These are phyloP conservation scores for Aspergillus steynii DNA, from an alignment of 495 filamentous ascomycete species.

Conservation along the genomic window DNA sequence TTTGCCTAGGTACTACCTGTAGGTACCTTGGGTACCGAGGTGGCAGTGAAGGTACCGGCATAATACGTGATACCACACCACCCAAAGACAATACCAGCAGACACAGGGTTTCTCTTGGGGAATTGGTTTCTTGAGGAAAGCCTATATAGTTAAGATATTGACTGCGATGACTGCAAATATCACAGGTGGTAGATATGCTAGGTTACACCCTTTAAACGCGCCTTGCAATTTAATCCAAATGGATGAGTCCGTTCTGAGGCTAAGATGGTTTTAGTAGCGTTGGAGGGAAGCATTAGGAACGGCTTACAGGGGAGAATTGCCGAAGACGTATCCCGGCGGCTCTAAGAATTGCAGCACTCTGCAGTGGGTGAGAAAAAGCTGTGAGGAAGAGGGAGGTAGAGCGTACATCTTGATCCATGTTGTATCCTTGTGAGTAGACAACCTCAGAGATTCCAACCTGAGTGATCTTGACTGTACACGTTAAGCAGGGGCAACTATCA, in stretches of 20 bases:
- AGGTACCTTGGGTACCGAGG: too few species aligned
- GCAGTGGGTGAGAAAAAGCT: slow-evolving; percentile 17
- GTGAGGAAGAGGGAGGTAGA: neutral
- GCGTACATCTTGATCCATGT: slow-evolving; percentile 74
- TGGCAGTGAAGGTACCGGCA: too few species aligned
- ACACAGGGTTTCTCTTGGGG: too few species aligned
- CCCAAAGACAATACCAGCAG: too few species aligned
- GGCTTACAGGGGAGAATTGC: slow-evolving; percentile 76
- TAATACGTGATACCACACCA: too few species aligned
- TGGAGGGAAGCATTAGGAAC: neutral
- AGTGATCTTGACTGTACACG: slow-evolving; percentile 96
- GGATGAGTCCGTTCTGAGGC: slow-evolving; percentile 51
- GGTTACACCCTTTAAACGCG: too few species aligned
- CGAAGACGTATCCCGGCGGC: slow-evolving; percentile 75
- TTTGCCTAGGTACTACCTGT: too few species aligned
- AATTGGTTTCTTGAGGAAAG: neutral
- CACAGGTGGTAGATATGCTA: too few species aligned
- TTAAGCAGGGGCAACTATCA: slow-evolving; percentile 82
- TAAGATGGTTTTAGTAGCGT: slow-evolving; percentile 23
- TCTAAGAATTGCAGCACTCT: slow-evolving; percentile 76
- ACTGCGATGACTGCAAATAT: too few species aligned
- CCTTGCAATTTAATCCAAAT: slow-evolving; percentile 25
- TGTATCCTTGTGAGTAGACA: slow-evolving; percentile 89
- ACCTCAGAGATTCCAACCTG: slow-evolving; percentile 96
- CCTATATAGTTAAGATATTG: neutral